Percentiles rank a stretch among this genome's conserved stretches.
Evolutionary conservation across 225 moss, liverwort and hornwort genomes (phyloP).

Genomic region (Polytrichum commune): DNA sequence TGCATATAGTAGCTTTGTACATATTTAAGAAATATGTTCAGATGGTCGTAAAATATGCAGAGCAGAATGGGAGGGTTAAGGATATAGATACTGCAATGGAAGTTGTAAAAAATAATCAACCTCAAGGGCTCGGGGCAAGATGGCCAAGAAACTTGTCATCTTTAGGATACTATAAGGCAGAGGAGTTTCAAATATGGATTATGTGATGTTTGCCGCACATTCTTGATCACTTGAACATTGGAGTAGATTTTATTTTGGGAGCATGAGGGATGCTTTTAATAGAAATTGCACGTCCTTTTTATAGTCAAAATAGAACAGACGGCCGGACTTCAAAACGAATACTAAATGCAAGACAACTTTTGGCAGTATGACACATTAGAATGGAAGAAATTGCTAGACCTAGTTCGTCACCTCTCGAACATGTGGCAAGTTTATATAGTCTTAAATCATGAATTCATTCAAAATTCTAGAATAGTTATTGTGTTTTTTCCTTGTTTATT

Average conservation of each 20-base stretch:
- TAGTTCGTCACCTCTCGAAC: neutral
- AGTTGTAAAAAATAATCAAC: neutral
- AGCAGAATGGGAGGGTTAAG: neutral
- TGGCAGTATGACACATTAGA: neutral
- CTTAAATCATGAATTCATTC: no score
- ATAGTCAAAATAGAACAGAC: neutral
- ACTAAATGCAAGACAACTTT: neutral
- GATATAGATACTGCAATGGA: neutral
- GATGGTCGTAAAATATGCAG: no score
- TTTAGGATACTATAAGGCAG: neutral
- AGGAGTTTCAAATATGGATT: neutral
- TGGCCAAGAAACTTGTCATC: neutral
- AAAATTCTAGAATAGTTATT: no score
- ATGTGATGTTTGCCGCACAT: neutral
- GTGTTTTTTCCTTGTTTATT: no score
- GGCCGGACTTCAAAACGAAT: neutral
- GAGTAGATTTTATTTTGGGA: neutral
- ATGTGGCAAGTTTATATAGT: neutral
- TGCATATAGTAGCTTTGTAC: neutral
- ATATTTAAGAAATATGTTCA: neutral
- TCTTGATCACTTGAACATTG: neutral
- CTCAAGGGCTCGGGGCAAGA: neutral
- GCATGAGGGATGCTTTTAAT: neutral
- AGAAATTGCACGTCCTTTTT: neutral
- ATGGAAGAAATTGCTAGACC: neutral